A percentile compares a stretch with the other conserved stretches of the same genome.
These are phyloP conservation scores for Lachancea thermotolerans DNA, from an alignment of 805 yeast species.

Conservation along the genomic window DNA sequence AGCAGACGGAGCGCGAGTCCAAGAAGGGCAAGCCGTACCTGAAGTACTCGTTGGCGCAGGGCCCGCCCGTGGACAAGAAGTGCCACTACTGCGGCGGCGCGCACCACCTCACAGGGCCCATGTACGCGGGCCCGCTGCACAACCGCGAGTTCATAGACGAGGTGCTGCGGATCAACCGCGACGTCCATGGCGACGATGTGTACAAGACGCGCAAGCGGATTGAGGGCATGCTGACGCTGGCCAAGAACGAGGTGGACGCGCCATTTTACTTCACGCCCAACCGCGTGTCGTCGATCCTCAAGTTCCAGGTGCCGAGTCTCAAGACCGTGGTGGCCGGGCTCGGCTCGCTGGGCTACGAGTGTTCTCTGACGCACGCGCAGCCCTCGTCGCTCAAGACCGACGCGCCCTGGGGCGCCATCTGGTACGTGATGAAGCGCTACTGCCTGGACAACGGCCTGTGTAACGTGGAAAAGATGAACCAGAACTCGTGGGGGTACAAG, in stretches of 20 bases:
- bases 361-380: constrained; percentile 84
- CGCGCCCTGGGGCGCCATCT: constrained; percentile 76
- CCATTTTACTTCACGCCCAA: constrained; percentile 86
- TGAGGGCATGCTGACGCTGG: constrained; percentile 87
- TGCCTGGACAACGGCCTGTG: constrained; percentile 46
- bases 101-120: constrained; percentile 87
- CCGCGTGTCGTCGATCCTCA: constrained; percentile 64
- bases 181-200: constrained; percentile 42
- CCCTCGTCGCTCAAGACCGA: constrained; percentile 82
- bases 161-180: constrained; percentile 49
- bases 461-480: constrained; percentile 37
- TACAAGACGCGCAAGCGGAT: constrained; percentile 82
- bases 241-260: constrained; percentile 58
- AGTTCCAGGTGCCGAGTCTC: constrained; percentile 78
- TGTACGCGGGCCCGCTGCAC: constrained; percentile 87
- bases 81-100: constrained; percentile 64
- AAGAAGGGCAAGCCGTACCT: constrained; percentile 32
- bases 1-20: constrained; percentile 38
- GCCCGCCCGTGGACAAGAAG: constrained; percentile 50
- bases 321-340: constrained; percentile 67
- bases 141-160: constrained; percentile 57
- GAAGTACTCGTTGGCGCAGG: constrained; percentile 60
- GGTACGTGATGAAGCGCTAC: constrained; percentile 58
- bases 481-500: constrained; percentile 52
- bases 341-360: constrained; percentile 75